phyloP scores from a whole-genome alignment of 225 moss, liverwort and hornwort genomes.

The Marchantia polymorpha region DNA sequence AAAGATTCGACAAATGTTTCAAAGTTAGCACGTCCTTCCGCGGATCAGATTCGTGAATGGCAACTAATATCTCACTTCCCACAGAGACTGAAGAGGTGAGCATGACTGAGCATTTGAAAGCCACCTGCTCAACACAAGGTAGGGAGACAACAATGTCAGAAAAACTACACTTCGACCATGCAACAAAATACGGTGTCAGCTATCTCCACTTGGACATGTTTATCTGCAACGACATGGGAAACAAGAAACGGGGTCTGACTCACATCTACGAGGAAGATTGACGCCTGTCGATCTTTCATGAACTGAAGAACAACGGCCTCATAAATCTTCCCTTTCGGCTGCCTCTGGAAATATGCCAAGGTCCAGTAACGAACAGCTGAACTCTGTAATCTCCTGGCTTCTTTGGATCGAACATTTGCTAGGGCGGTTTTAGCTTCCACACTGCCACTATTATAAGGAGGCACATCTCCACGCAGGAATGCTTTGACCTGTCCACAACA shows the following conservation, averaged over 20 bases:
- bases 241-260: not conserved
- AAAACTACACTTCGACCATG: not conserved
- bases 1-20: constrained; percentile 15
- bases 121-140: constrained; percentile 56
- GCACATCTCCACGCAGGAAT: constrained; percentile 60
- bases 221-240: not conserved
- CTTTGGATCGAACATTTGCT: constrained; percentile 64
- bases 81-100: constrained; percentile 44
- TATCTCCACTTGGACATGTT: not conserved
- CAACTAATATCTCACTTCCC: constrained; percentile 62
- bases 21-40: constrained; percentile 58
- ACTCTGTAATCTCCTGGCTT: constrained; percentile 70
- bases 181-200: not conserved
- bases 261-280: constrained; percentile 77
- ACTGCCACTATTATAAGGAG: constrained; percentile 65
- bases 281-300: constrained; percentile 60
- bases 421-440: constrained; percentile 84
- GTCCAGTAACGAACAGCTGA: constrained; percentile 74
- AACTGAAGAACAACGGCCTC: constrained; percentile 70
- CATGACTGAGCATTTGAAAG: constrained; percentile 54
- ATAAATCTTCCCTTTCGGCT: constrained; percentile 60
- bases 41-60: constrained; percentile 61
- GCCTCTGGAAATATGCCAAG: constrained; percentile 75
- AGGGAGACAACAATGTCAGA: not conserved
- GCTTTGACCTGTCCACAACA: constrained; percentile 69